Evolutionary conservation across 768 basidiomycete genomes (phyloP).

Genomic region (Leccinum fibrillosum): DNA sequence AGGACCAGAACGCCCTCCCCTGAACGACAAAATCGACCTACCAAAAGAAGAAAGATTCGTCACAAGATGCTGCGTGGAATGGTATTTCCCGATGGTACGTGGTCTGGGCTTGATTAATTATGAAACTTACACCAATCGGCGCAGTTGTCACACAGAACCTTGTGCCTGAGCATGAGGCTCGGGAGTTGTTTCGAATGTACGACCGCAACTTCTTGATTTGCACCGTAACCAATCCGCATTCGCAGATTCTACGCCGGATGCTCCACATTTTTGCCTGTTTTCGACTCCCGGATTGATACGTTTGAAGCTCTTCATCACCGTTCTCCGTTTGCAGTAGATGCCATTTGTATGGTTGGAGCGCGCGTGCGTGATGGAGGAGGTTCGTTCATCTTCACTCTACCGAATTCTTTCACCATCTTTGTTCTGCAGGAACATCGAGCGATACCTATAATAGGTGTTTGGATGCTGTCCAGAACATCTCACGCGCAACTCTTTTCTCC

Average conservation of each 20-base stretch:
- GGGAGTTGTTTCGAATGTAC: constrained; percentile 83
- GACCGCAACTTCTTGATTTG: background rate
- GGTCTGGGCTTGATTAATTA: background rate
- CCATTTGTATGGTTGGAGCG: constrained; percentile 92
- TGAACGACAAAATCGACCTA: constrained; percentile 63
- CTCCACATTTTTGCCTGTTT: constrained; percentile 86
- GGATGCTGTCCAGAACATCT: constrained; percentile 83
- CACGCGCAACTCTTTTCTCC: constrained; percentile 82
- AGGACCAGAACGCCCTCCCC: constrained; percentile 71
- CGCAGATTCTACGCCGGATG: constrained; percentile 89
- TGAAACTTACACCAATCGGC: constrained; percentile 2
- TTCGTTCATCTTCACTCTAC: constrained; percentile 30
- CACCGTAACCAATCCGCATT: constrained; percentile 9
- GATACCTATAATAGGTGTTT: constrained; percentile 70
- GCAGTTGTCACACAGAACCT: constrained; percentile 82
- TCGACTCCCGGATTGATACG: constrained; percentile 79
- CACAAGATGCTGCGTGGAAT: constrained; percentile 57
- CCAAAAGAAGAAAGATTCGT: constrained; percentile 68
- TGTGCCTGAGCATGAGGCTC: constrained; percentile 78
- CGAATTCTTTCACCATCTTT: constrained; percentile 8
- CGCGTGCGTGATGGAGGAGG: constrained; percentile 89
- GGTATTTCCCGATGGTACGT: constrained; percentile 74
- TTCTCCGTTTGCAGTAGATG: constrained; percentile 90
- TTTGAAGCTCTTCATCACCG: constrained; percentile 83
- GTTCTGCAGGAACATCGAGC: constrained; percentile 60